These are phyloP conservation scores for Cucumis hystrix DNA, from an alignment of 306 rosid species.

Conservation along the genomic window DNA sequence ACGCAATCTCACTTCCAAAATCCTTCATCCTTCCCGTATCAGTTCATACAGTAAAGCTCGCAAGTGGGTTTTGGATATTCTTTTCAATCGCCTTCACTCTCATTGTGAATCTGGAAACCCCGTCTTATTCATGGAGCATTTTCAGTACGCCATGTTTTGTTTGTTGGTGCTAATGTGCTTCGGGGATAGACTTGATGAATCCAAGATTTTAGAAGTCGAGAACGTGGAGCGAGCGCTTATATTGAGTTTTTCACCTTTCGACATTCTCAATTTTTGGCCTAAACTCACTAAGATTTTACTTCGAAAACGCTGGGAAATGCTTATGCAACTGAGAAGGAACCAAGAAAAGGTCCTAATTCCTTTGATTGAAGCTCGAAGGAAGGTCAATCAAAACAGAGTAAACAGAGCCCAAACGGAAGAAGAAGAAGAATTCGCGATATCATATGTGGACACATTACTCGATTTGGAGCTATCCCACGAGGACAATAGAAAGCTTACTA, in stretches of 20 bases:
- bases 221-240: neutral
- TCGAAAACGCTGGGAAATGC: neutral
- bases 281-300: neutral
- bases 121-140: neutral
- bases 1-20: constrained; percentile 4
- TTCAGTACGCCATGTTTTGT: constrained; percentile 6
- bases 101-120: neutral
- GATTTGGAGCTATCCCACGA: neutral
- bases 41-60: neutral
- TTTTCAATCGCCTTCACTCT: neutral
- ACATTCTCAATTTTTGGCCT: neutral
- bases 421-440: neutral
- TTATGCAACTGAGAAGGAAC: neutral
- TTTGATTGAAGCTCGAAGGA: neutral
- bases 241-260: neutral
- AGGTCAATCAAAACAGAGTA: neutral
- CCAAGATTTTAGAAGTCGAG: neutral
- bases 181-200: neutral
- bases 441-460: neutral
- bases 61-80: constrained; percentile 10
- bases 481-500: neutral
- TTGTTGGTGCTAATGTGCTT: constrained; percentile 6
- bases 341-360: neutral
- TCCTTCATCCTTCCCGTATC: neutral
- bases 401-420: neutral